Conservation (phyloP, 2,329 filamentous ascomycete genomes). For the Parafenestella ontariensis region DNA sequence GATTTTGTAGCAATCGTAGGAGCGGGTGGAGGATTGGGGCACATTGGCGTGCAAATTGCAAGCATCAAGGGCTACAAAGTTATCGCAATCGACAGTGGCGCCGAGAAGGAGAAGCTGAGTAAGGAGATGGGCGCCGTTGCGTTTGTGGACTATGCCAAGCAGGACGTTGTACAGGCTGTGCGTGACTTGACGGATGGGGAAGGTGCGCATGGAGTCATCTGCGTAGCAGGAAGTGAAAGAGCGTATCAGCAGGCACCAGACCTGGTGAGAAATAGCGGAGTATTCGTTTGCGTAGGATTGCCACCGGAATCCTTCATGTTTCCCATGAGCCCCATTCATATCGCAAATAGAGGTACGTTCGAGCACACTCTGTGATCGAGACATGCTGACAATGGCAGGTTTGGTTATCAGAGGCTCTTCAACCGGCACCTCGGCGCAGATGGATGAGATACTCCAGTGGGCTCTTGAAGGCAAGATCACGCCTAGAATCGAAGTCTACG, state of each 20-base stretch:
- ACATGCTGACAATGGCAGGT: constrained; percentile 27
- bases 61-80: constrained; percentile 84
- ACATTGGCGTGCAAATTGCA: constrained; percentile 78
- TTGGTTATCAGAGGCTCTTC: constrained; percentile 57
- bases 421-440: constrained; percentile 54
- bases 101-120: constrained; percentile 77
- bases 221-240: constrained; percentile 54
- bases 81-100: constrained; percentile 83
- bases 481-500: constrained; percentile 46
- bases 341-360: constrained; percentile 52
- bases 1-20: constrained; percentile 83
- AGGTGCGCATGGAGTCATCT: constrained; percentile 57
- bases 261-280: constrained; percentile 55
- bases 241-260: constrained; percentile 55
- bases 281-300: constrained; percentile 57
- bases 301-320: constrained; percentile 54
- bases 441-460: constrained; percentile 55
- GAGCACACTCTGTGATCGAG: background rate
- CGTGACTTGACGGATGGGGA: constrained; percentile 51
- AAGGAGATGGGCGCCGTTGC: constrained; percentile 71
- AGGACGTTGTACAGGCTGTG: constrained; percentile 51
- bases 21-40: constrained; percentile 81
- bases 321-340: constrained; percentile 56
- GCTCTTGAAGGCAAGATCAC: constrained; percentile 53
- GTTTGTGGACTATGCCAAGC: constrained; percentile 79